phyloP scores from a whole-genome alignment of 257 asterid genomes.

The Agastache rugosa region DNA sequence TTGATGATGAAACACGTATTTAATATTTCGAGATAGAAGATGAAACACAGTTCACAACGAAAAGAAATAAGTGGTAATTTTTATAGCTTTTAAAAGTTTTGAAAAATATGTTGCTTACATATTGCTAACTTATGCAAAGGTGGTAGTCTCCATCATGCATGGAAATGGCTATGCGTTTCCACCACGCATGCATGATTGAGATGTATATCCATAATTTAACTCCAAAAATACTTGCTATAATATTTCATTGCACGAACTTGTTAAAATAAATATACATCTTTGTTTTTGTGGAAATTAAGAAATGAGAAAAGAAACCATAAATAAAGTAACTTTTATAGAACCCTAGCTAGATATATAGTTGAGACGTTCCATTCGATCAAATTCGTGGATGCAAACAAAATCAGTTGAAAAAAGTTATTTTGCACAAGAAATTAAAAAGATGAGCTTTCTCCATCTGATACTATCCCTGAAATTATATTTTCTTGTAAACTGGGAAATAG shows the following conservation, averaged over 20 bases:
- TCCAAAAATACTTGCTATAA: conserved; percentile 3
- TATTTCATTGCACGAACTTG: neutral
- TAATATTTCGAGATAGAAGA: neutral
- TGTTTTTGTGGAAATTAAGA: neutral
- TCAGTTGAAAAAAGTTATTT: neutral
- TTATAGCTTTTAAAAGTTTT: neutral
- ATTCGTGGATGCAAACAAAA: neutral
- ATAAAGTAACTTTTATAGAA: neutral
- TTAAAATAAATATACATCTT: neutral
- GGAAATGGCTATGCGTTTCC: conserved; percentile 29
- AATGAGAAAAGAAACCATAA: neutral
- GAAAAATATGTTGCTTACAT: neutral
- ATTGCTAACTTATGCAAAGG: conserved; percentile 10
- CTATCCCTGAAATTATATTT: neutral
- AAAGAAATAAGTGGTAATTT: neutral
- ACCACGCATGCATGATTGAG: conserved; percentile 41
- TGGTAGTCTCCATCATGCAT: conserved; percentile 39
- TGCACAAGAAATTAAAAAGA: neutral
- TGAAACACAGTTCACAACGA: neutral
- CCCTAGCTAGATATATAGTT: neutral
- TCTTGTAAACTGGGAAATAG: neutral
- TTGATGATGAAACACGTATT: no score
- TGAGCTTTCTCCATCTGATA: conserved; percentile 5
- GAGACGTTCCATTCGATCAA: neutral
- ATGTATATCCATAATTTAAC: conserved; percentile 8